A percentile compares a stretch with the other conserved stretches of the same genome.
Conservation (phyloP, 2,329 filamentous ascomycete species). For the Colletotrichum aenigma region DNA sequence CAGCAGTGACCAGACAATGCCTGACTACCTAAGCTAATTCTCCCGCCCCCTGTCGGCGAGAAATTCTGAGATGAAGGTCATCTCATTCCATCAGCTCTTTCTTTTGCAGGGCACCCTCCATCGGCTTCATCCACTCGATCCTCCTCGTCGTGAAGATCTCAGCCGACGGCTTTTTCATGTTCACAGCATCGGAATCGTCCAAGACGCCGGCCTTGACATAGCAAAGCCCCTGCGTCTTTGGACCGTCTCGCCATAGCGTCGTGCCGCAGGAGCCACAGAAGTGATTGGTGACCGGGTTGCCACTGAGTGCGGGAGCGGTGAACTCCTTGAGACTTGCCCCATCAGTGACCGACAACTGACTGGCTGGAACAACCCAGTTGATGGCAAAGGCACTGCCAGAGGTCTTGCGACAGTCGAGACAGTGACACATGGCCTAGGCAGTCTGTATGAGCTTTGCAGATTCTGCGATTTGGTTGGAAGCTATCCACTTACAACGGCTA, state of each 20-base stretch:
- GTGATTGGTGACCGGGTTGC: neutral
- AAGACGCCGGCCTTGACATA: conserved; percentile 4
- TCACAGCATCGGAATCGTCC: neutral
- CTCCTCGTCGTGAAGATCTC: neutral
- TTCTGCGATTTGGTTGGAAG: neutral
- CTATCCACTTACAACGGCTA: neutral
- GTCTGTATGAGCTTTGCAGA: neutral
- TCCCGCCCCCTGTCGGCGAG: neutral
- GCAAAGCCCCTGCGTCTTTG: neutral
- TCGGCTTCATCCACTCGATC: neutral
- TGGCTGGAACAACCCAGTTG: neutral
- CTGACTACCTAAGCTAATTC: neutral
- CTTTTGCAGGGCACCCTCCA: neutral
- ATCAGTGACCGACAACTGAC: neutral
- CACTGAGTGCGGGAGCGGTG: neutral
- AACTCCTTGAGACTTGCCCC: neutral
- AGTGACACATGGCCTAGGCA: neutral
- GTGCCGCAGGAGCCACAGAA: neutral
- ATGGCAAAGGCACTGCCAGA: conserved; percentile 2
- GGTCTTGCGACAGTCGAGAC: conserved; percentile 1
- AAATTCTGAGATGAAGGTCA: neutral
- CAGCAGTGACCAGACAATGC: neutral
- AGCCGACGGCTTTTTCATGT: neutral
- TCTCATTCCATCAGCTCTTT: neutral
- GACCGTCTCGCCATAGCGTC: neutral